These are phyloP conservation scores for Venturiaceae sp. DNA, from an alignment of 2,329 filamentous ascomycete genomes.

Conservation along the genomic window DNA sequence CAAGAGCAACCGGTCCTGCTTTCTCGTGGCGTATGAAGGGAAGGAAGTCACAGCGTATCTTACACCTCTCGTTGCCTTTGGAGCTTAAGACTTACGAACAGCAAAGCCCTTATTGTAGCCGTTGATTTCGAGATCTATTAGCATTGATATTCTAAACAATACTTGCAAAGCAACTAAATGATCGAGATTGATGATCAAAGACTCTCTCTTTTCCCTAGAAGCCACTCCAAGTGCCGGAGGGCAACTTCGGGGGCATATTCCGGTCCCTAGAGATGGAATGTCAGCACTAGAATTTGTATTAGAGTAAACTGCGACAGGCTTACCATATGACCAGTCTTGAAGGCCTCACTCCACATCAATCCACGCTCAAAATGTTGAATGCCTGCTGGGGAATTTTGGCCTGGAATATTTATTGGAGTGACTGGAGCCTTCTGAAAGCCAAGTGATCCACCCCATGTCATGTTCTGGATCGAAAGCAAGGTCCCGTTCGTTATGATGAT, in stretches of 20 bases:
- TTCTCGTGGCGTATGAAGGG: no score
- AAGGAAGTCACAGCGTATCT: no score
- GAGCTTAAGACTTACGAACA: no score
- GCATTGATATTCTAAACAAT: no score
- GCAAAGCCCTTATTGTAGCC: no score
- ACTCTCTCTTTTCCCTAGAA: constrained; percentile 23
- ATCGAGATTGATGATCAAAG: no score
- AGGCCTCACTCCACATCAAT: constrained; percentile 27
- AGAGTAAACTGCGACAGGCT: neutral
- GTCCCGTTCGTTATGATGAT: constrained; percentile 11
- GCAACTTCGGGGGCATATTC: constrained; percentile 23
- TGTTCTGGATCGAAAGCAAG: constrained; percentile 15
- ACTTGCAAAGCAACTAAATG: no score
- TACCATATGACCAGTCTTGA: constrained; percentile 23
- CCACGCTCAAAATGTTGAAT: constrained; percentile 26
- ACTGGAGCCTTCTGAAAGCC: constrained; percentile 12
- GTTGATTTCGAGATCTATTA: no score
- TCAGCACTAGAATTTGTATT: neutral
- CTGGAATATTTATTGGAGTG: constrained; percentile 7
- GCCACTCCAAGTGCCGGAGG: constrained; percentile 25
- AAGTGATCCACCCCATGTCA: constrained; percentile 13
- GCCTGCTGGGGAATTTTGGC: neutral
- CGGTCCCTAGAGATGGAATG: constrained; percentile 35
- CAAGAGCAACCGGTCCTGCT: no score
- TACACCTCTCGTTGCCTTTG: no score